phyloP scores from a whole-genome alignment of 2,329 filamentous ascomycete genomes.

The Fusarium dlaminii region DNA sequence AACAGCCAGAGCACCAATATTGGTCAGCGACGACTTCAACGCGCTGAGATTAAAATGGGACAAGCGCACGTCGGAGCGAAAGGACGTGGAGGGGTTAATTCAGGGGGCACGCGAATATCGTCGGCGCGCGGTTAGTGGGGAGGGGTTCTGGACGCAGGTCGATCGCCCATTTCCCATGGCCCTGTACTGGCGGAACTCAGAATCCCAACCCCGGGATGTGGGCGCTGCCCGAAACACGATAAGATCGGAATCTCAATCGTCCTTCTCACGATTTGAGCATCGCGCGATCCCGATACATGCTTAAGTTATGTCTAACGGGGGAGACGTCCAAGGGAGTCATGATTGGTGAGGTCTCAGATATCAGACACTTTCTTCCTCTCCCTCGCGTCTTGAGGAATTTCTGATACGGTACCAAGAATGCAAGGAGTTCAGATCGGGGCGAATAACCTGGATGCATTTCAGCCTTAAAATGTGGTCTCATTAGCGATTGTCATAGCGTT shows the following conservation, averaged over 20 bases:
- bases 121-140: constrained; percentile 32
- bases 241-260: neutral
- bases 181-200: constrained; percentile 34
- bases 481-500: constrained; percentile 9
- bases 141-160: constrained; percentile 33
- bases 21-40: constrained; percentile 42
- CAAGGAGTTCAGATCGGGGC: neutral
- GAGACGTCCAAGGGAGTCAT: neutral
- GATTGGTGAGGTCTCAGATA: neutral
- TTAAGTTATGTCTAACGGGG: neutral
- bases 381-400: constrained; percentile 2
- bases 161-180: constrained; percentile 39
- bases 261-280: neutral
- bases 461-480: neutral
- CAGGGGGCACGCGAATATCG: constrained; percentile 30
- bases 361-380: neutral
- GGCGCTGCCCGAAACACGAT: neutral
- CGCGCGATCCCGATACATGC: constrained; percentile 17
- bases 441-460: neutral
- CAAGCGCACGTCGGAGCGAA: constrained; percentile 34
- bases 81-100: constrained; percentile 35
- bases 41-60: constrained; percentile 39
- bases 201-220: neutral
- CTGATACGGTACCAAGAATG: neutral
- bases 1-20: constrained; percentile 12